A percentile compares a stretch with the other conserved stretches of the same genome.
These are phyloP conservation scores for Pleurostoma richardsiae DNA, from an alignment of 2,329 filamentous ascomycete genomes.

Conservation along the genomic window DNA sequence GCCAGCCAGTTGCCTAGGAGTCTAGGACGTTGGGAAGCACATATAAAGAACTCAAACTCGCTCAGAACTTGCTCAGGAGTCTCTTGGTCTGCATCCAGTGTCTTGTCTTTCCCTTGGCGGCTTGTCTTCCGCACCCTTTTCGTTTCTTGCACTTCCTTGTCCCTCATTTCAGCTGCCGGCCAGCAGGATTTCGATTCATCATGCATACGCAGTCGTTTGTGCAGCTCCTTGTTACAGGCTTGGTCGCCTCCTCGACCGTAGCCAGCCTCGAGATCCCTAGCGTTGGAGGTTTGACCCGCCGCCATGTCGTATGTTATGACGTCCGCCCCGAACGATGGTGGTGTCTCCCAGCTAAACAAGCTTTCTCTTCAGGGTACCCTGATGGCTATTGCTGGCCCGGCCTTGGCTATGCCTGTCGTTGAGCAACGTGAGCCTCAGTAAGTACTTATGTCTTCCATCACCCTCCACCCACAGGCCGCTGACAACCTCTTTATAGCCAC, in stretches of 20 bases:
- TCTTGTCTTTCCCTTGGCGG: neutral
- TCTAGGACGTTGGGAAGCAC: neutral
- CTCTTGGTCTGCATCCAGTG: constrained; percentile 1
- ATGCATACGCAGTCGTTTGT: constrained; percentile 24
- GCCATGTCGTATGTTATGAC: constrained; percentile 5
- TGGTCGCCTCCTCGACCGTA: constrained; percentile 22
- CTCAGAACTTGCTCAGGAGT: constrained; percentile 5
- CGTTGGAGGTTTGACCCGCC: constrained; percentile 13
- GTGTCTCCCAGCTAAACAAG: neutral
- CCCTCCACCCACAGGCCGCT: too few species aligned
- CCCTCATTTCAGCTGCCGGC: constrained; percentile 21
- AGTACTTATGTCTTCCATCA: too few species aligned
- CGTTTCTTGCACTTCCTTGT: constrained; percentile 11
- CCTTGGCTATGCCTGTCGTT: constrained; percentile 11
- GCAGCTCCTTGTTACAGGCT: constrained; percentile 20
- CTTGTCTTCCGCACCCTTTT: constrained; percentile 5
- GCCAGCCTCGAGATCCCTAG: constrained; percentile 17
- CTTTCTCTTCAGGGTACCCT: constrained; percentile 12
- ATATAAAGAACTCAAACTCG: constrained; percentile 13
- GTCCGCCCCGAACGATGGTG: too few species aligned
- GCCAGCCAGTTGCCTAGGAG: neutral
- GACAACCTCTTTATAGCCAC: constrained; percentile 1
- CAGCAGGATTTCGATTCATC: constrained; percentile 17
- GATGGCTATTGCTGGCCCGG: constrained; percentile 19
- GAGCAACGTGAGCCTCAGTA: too few species aligned